phyloP scores from a whole-genome alignment of 2,329 filamentous ascomycete genomes.

The Sarocladiaceae sp. region DNA sequence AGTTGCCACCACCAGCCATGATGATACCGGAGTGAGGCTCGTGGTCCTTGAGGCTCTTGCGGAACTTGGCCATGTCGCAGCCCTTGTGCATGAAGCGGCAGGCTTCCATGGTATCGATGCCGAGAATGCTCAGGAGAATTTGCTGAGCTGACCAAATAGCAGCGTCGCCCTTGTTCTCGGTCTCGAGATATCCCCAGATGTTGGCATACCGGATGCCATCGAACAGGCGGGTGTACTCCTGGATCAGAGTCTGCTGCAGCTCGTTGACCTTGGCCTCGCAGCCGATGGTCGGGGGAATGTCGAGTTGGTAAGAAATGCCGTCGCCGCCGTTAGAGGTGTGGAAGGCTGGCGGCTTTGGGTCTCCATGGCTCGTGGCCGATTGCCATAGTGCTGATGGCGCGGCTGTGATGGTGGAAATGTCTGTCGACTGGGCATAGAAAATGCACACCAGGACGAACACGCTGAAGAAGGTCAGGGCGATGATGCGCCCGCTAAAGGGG shows the following conservation, averaged over 20 bases:
- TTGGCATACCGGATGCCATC: conserved; percentile 21
- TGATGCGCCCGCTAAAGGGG: conserved; percentile 8
- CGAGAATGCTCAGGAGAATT: conserved; percentile 20
- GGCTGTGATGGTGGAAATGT: conserved; percentile 4
- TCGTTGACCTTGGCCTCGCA: conserved; percentile 22
- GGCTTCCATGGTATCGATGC: conserved; percentile 23
- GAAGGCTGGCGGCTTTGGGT: neutral
- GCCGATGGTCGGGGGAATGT: conserved; percentile 14
- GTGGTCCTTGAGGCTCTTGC: conserved; percentile 18
- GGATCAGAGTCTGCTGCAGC: conserved; percentile 21
- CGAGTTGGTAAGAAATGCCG: conserved; percentile 21
- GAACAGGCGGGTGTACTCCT: conserved; percentile 20
- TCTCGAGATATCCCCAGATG: conserved; percentile 24
- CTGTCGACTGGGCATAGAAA: neutral
- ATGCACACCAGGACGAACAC: neutral
- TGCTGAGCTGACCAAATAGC: conserved; percentile 24
- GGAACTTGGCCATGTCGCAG: conserved; percentile 20
- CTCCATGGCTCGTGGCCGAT: neutral
- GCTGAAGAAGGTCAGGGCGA: conserved; percentile 1
- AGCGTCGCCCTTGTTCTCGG: conserved; percentile 23
- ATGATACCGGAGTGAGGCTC: conserved; percentile 22
- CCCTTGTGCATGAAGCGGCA: conserved; percentile 22
- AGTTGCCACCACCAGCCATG: conserved; percentile 23
- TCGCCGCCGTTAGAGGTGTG: conserved; percentile 3
- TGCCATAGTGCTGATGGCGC: conserved; percentile 7